phyloP scores from a whole-genome alignment of 225 moss, liverwort and hornwort genomes.

The Pseudisothecium myosuroides region DNA sequence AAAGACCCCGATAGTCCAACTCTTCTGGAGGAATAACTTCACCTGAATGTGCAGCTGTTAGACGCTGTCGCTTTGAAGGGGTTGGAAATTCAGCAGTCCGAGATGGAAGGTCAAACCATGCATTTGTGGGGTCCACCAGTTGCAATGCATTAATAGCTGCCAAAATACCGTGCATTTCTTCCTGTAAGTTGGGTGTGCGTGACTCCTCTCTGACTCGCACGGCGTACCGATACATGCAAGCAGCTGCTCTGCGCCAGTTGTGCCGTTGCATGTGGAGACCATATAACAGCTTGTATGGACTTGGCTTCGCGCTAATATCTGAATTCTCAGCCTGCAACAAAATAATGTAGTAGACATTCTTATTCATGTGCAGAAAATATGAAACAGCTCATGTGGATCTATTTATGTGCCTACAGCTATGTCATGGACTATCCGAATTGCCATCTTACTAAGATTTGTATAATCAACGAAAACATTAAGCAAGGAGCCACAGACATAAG shows the following conservation, averaged over 20 bases:
- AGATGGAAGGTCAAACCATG: constrained; percentile 37
- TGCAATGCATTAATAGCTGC: constrained; percentile 88
- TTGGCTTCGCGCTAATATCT: constrained; percentile 67
- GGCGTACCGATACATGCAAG: constrained; percentile 91
- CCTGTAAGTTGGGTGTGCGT: constrained; percentile 54
- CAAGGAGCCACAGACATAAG: neutral
- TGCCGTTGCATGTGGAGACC: constrained; percentile 93
- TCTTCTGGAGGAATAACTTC: neutral
- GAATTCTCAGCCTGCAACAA: constrained; percentile 72
- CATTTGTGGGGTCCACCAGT: constrained; percentile 64
- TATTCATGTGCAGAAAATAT: neutral
- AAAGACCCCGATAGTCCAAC: neutral
- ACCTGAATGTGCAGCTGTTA: constrained; percentile 36
- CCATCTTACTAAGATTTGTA: neutral
- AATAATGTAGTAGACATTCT: neutral
- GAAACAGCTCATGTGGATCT: neutral
- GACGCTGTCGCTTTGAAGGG: constrained; percentile 64
- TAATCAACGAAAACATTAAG: neutral
- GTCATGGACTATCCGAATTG: neutral
- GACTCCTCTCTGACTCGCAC: constrained; percentile 64
- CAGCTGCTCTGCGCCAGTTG: constrained; percentile 87
- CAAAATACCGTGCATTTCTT: constrained; percentile 72
- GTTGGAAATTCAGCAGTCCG: constrained; percentile 56
- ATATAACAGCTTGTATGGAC: constrained; percentile 79
- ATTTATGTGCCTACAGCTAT: neutral